Conservation (phyloP, 2,329 filamentous ascomycete species). For the Colletotrichum tofieldiae region DNA sequence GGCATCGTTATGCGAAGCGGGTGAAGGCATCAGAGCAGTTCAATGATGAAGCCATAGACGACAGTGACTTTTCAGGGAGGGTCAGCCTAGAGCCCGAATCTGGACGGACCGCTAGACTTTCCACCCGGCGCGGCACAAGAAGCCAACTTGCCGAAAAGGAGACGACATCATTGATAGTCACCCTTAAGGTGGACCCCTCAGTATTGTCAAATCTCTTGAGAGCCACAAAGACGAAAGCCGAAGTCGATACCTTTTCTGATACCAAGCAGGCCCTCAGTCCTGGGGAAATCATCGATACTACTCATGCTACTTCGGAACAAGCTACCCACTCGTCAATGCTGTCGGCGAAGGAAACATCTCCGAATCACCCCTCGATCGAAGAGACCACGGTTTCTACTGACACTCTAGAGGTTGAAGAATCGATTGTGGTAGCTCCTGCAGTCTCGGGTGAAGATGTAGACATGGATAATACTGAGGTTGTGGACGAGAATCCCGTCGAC, state of each 20-base stretch:
- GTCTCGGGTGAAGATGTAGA: not conserved
- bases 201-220: constrained; percentile 25
- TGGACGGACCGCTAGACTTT: not conserved
- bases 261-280: not conserved
- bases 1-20: constrained; percentile 19
- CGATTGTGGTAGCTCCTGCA: constrained; percentile 15
- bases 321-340: not conserved
- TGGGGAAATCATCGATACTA: not conserved
- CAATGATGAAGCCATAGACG: constrained; percentile 7
- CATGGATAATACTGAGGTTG: not conserved
- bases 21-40: not conserved
- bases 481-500: not conserved
- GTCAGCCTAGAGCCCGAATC: not conserved
- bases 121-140: constrained; percentile 19
- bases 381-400: not conserved
- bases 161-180: constrained; percentile 27
- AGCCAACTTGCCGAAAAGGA: not conserved
- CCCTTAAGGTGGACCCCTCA: constrained; percentile 25
- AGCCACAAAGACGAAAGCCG: not conserved
- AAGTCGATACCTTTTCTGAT: not conserved
- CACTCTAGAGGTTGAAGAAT: not conserved
- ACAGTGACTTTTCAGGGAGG: not conserved
- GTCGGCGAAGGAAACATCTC: not conserved
- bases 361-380: not conserved
- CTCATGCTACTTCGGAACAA: not conserved